Evolutionary conservation across 768 basidiomycete species (phyloP), one percentile per base, ranked within the genome.

Genomic region (Tulasnella sp.): DNA sequence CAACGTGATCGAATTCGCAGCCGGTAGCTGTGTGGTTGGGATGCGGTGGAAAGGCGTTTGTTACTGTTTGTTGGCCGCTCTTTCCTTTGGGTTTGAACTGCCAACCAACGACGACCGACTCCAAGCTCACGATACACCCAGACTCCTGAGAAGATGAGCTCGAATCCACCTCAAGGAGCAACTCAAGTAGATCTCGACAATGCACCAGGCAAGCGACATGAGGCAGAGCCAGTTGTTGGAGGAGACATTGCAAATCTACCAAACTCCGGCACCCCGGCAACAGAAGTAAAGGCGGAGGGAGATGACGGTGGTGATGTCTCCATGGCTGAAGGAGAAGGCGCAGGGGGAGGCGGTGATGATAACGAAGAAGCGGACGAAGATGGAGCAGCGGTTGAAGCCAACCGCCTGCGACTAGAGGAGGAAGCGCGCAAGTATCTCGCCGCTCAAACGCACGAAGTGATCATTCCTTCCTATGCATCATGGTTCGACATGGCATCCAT

Each of bases 401-500:
- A 91, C 81, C 90, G 93, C 81, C 86, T 89, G 78, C 90, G 90
- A 44, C 90, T 92, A 73, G 95, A 94, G 82, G 93, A 93, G 82
- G 94, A 92, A 83, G 96, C 92, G 74, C 91, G 91, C 77, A 94
- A 96, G 82, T 99, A 99, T 83, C 93, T 99, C 67, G 96, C 96
- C 0, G 93, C 95, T 0, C 98, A 99, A 84, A 97, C 95, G 1
- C 97, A 99, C 85, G 94, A 97, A 81, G 91, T 99, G 83, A 91
- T 99, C 83, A 93, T 99, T 73, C 98, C 98, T 10, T 97, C 95
- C 35, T 99, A 99, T 83, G 92, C 96, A 10, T 93, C 95, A 23
- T 99, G 98, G 98, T 99, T 99, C 86, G 92, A 95, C 85, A 95
- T 99, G 90, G 89, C 93, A 77, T 91, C 93, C 83, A 92, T 99